Base-by-base conservation (phyloP, 2,329 filamentous ascomycete genomes). In the Aspergillus novoparasiticus region DNA sequence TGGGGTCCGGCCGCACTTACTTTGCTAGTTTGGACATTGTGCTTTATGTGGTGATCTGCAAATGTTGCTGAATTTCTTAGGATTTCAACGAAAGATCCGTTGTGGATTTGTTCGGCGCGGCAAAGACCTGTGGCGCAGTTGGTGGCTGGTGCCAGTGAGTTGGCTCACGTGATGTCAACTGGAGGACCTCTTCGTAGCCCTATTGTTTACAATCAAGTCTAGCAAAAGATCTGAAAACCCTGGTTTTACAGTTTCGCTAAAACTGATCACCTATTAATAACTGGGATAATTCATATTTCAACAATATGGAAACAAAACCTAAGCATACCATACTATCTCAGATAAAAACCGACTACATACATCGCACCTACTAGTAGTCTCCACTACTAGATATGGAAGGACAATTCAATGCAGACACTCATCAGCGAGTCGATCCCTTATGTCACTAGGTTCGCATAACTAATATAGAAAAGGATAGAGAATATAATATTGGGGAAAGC, bases 11-110 rank as follows among this genome's bases (percentile, higher is more conserved):
- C 41, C 54, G 58, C 60, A 73, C 79, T 76, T 72, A 83, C 81
- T 78, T 81, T 72, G 76, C 78, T 71, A 79, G 75, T 76, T 78
- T 80, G 64, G 81, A 82, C 81, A 82, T 83, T 66, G 70, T 79
- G 73, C 72, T 70, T 41, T 69, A 56, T 68, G 67, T 59, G 69
- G 64, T 70, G 70, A 65, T 61, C 57, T 63, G 55, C 57, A 54
- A 59, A 39, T 63, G 56, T 64, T 69, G 73, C 71, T 75, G 72
- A 77, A 76, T 77, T 78, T 78, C 75, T 76, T 55, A 19, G 71
- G 73, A 76, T 74, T 76, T 76, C 73, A 72, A 71, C 73, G 69
- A 72, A 74, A 77, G 72, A 69, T 76, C 75, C 74, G 75, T 79
- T 79, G 76, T 79, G 76, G 76, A 79, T 78, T 79, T 78, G 69